Base-by-base conservation (phyloP, 495 filamentous ascomycete genomes). In the Penicillium longicatenatum region DNA sequence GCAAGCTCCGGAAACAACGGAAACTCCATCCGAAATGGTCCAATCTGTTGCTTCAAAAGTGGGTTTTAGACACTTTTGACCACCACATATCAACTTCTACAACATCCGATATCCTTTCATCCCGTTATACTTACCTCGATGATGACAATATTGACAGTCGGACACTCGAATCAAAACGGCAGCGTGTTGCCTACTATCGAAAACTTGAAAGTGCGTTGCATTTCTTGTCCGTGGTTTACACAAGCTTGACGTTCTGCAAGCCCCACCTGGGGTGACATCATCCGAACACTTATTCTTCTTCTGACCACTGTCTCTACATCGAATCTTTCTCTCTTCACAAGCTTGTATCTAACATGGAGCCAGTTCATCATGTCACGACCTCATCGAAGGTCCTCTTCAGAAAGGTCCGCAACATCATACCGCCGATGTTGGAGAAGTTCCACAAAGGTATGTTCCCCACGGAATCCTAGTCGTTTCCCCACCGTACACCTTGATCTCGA, bases 401-500 rank as follows among this genome's bases (percentile, higher is more conserved):
- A 50, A 92, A 90, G 70, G 92, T 93, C 68, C 88, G 89, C 79
- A 91, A 89, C 72, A 89, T 98, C 72, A 83, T 98, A 46, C 94
- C 94, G 42, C 94, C 94, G 9, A 89, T 98, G 88, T 83, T 98
- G 11, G 92, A 94, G 67, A 92, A 84, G 59, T 97, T 98, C 68
- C 94, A 98, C 71, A 98, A 98, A 86, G 94, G 93, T 92, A 65
- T 49, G 55, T 57, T 59, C 43, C 39, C 33, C 48, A 22, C 14
- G 5, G 10, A 39, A 11, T 11, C 7, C 33, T 29, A 35, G 33
- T 31, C 31, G 37, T 14, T 24, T 41, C 19, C n/a, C 20, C 26
- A 20, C 4, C 31, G 48, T 29, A 11, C 19, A 21, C 21, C n/a
- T 31, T 11, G 46, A 29, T 9, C 43, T 46, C 21, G 6, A 22